A percentile compares a stretch with the other conserved stretches of the same genome.
phyloP scores from a whole-genome alignment of 768 basidiomycete genomes.

The Boletales sp. region DNA sequence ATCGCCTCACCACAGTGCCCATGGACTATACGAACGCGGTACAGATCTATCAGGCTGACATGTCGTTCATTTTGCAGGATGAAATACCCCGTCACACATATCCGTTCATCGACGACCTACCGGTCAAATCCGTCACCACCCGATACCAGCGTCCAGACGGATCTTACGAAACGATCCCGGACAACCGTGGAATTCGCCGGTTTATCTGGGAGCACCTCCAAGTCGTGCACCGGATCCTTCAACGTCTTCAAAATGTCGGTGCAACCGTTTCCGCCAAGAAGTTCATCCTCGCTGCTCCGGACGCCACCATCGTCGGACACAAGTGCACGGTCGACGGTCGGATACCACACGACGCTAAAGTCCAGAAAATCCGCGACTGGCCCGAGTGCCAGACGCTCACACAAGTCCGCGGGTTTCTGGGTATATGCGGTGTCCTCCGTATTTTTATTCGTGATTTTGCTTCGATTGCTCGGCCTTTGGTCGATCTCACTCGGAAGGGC shows the following conservation, averaged over 20 bases:
- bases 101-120: slow-evolving; percentile 41
- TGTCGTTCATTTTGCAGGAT: too few relatives aligned
- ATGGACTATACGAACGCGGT: too few relatives aligned
- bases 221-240: slow-evolving; percentile 35
- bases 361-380: slow-evolving; percentile 31
- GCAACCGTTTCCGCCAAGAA: slow-evolving; percentile 39
- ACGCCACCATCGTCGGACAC: slow-evolving; percentile 36
- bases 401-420: slow-evolving; percentile 29
- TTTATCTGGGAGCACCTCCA: slow-evolving; percentile 41
- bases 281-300: slow-evolving; percentile 22
- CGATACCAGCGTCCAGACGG: slow-evolving; percentile 29
- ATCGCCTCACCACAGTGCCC: too few relatives aligned
- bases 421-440: slow-evolving; percentile 19
- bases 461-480: slow-evolving; percentile 19
- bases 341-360: slow-evolving; percentile 22
- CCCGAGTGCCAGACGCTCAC: slow-evolving; percentile 17
- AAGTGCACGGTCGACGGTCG: slow-evolving; percentile 34
- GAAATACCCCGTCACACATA: too few relatives aligned
- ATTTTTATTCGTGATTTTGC: slow-evolving; percentile 33
- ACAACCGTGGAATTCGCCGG: slow-evolving; percentile 33
- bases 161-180: slow-evolving; percentile 31
- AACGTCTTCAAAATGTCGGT: too few relatives aligned
- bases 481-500: slow-evolving; percentile 25
- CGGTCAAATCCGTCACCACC: slow-evolving; percentile 34
- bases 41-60: too few relatives aligned